Percentiles rank a stretch among this genome's conserved stretches.
phyloP scores from a whole-genome alignment of 2,329 filamentous ascomycete species.

The Pseudohalonectria lignicola region DNA sequence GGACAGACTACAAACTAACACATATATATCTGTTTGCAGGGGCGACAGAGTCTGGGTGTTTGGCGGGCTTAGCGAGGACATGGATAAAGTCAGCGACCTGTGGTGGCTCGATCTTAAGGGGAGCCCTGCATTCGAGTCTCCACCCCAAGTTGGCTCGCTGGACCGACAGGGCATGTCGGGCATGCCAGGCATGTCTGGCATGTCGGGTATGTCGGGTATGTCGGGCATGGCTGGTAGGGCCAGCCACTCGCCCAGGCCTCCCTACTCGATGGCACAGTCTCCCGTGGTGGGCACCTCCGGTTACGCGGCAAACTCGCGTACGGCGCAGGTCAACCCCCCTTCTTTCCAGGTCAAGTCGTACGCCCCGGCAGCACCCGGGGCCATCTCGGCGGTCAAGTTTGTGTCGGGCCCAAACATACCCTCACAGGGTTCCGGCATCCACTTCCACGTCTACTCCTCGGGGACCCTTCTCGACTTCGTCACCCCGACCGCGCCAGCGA shows the following conservation, averaged over 20 bases:
- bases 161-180: constrained; percentile 24
- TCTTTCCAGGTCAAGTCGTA: constrained; percentile 61
- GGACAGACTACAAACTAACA: too few relatives aligned
- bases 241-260: constrained; percentile 38
- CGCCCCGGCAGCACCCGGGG: constrained; percentile 74
- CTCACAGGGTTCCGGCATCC: constrained; percentile 78
- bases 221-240: constrained; percentile 21
- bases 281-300: constrained; percentile 47
- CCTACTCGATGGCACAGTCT: constrained; percentile 37
- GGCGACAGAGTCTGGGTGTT: constrained; percentile 91
- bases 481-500: constrained; percentile 80
- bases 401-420: constrained; percentile 78
- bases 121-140: constrained; percentile 70
- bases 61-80: constrained; percentile 86
- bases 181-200: too few relatives aligned
- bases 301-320: constrained; percentile 58
- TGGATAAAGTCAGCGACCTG: constrained; percentile 92
- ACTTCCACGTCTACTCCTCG: constrained; percentile 92
- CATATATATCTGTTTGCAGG: too few relatives aligned
- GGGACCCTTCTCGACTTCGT: constrained; percentile 89
- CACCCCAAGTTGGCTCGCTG: constrained; percentile 43
- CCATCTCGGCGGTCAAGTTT: constrained; percentile 85
- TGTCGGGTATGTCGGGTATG: too few relatives aligned
- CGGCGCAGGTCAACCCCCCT: constrained; percentile 54
- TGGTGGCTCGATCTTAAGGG: constrained; percentile 97